Evolutionary conservation across 2,329 filamentous ascomycete genomes (phyloP), one percentile per base, ranked within the genome.

Genomic region (Alternaria postmessia): DNA sequence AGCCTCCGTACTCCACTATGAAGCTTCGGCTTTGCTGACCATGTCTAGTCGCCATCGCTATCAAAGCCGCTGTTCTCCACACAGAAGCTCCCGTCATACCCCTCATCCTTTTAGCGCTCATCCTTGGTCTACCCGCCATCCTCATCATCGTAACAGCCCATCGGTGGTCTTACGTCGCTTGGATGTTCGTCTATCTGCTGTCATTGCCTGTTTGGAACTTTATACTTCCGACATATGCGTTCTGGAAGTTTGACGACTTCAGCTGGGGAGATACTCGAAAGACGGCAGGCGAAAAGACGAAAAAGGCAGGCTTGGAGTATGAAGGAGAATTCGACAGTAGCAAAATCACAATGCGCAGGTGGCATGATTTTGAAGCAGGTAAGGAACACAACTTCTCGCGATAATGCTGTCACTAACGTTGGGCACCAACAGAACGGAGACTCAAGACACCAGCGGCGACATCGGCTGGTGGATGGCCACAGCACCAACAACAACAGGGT

Each of bases 201-300:
- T 97, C 95, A 1, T 88, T 99, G 1, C 96, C 96, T 0, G 87
- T 99, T 59, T 99, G 95, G 95, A 99, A 99, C 80, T 97, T 99
- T 78, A 85, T 99, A 38, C 88, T 99, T 8, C 95, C 95, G 0
- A 88, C 88, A 7, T 99, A 99, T 77, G 91, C 95, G 3, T 99
- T 94, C 84, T 99, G 95, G 95, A 98, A 99, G 82, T 99, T 99
- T 78, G 95, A 99, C 78, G 95, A 99, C 83, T 99, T 99, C 84
- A 96, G 92, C 58, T 99, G 95, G 95, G 95, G 95, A 74, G 96
- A 99, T 66, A 99, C 95, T 56, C 89, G 95, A 63, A 96, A 98
- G 87, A 97, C 94, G 41, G 92, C 90, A 0, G 94, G 94, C 28
- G 94, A 97, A 75, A 92, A 91, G 82, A 90, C 88, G 14, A 94